Percentiles rank a stretch among this genome's conserved stretches.
These are phyloP conservation scores for Vitrella brassicaformis DNA, from an alignment of 73 alveolate species.

Conservation along the genomic window DNA sequence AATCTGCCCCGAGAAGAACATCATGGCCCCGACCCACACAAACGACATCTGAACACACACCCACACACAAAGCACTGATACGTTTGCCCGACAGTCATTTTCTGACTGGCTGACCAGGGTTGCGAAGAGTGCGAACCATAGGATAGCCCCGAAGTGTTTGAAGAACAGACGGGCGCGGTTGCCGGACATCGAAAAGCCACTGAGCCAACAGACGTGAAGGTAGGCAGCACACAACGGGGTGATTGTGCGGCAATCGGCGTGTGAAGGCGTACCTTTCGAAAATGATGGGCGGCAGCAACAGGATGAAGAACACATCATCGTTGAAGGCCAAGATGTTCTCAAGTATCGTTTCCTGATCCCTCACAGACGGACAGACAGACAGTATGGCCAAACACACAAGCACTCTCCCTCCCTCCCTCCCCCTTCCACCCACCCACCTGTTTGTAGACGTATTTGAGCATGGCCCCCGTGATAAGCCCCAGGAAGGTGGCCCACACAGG, in stretches of 20 bases:
- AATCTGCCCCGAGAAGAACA: slow-evolving; percentile 18
- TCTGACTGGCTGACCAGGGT: no score
- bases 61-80: no score
- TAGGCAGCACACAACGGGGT: no score
- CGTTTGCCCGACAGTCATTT: no score
- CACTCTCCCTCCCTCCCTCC: no score
- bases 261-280: no score
- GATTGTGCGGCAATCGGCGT: no score
- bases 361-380: neutral
- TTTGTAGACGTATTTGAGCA: no score
- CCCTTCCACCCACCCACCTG: no score
- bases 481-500: neutral
- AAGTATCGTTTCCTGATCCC: neutral
- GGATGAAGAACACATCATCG: slow-evolving; percentile 17
- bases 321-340: neutral
- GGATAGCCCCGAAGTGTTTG: slow-evolving; percentile 45
- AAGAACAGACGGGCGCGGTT: slow-evolving; percentile 7
- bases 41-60: no score
- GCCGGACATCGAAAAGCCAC: neutral
- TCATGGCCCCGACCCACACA: slow-evolving; percentile 12
- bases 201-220: no score
- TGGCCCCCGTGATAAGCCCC: neutral
- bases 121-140: slow-evolving; percentile 45
- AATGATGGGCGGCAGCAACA: slow-evolving; percentile 37
- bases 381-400: no score